Evolutionary conservation across 2,329 filamentous ascomycete species (phyloP).

Genomic region (Alternaria consortialis): DNA sequence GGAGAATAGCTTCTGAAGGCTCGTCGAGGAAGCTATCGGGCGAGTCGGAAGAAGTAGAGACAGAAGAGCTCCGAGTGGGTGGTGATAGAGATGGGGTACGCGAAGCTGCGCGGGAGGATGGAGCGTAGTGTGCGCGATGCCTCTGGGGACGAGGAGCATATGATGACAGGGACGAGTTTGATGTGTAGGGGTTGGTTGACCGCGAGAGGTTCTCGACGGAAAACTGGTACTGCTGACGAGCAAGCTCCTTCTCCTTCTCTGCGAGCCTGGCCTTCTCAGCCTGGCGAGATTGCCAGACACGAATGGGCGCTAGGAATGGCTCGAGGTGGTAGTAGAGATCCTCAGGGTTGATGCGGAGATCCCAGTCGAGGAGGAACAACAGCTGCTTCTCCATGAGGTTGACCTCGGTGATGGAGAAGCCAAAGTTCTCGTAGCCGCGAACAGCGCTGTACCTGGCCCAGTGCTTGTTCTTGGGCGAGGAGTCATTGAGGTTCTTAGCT

Average conservation of each 20-base stretch:
- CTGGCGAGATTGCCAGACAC: slow-evolving; percentile 64
- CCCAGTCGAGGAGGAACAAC: slow-evolving; percentile 93
- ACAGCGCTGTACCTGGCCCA: slow-evolving; percentile 94
- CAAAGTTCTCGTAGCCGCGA: slow-evolving; percentile 76
- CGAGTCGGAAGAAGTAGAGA: slow-evolving; percentile 45
- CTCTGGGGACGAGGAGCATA: slow-evolving; percentile 41
- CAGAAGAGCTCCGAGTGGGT: slow-evolving; percentile 53
- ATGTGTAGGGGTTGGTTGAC: slow-evolving; percentile 47
- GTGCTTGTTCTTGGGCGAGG: slow-evolving; percentile 99
- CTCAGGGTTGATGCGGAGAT: slow-evolving; percentile 82
- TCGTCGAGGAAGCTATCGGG: slow-evolving; percentile 48
- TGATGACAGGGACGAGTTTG: slow-evolving; percentile 44
- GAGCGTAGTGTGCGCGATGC: slow-evolving; percentile 36
- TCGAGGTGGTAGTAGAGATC: slow-evolving; percentile 90
- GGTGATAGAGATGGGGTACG: slow-evolving; percentile 61
- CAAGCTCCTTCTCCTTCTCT: slow-evolving; percentile 54
- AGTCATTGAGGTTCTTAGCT: slow-evolving; percentile 98
- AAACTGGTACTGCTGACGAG: slow-evolving; percentile 50
- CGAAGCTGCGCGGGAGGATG: slow-evolving; percentile 52
- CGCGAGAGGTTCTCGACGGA: slow-evolving; percentile 53
- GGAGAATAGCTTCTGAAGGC: slow-evolving; percentile 42
- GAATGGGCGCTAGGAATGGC: slow-evolving; percentile 86
- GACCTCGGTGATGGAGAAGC: slow-evolving; percentile 93
- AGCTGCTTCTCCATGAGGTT: slow-evolving; percentile 99
- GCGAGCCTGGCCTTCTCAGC: slow-evolving; percentile 63